Evolutionary conservation across 352 stramenopile species (phyloP).

Genomic region (Phytophthora parvispora): DNA sequence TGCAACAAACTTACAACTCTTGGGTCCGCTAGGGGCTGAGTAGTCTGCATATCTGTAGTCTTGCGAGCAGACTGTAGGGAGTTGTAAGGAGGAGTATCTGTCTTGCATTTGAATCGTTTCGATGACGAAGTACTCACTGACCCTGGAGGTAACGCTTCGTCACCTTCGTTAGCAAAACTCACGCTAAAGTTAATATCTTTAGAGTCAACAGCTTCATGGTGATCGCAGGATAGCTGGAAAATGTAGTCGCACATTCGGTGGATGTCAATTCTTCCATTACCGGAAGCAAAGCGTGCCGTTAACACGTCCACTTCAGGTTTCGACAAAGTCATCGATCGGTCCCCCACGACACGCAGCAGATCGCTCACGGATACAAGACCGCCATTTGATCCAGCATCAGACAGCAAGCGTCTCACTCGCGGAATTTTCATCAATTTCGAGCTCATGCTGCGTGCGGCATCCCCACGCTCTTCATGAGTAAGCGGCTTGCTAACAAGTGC

Average conservation of each 20-base stretch:
- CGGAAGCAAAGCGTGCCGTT: conserved; percentile 28
- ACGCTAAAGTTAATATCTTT: conserved; percentile 29
- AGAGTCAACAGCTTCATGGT: conserved; percentile 12
- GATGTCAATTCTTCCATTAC: conserved; percentile 42
- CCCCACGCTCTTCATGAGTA: conserved; percentile 5
- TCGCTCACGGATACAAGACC: conserved; percentile 27
- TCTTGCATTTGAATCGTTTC: conserved; percentile 1
- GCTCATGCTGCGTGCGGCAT: conserved; percentile 12
- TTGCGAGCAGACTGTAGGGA: conserved; percentile 14
- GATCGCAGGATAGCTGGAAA: conserved; percentile 36
- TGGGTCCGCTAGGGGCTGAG: conserved; percentile 18
- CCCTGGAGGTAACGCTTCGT: conserved; percentile 26
- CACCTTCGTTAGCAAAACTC: conserved; percentile 13
- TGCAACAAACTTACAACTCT: conserved; percentile 59
- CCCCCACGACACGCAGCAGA: conserved; percentile 35
- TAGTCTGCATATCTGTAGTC: conserved; percentile 5
- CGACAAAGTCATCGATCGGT: conserved; percentile 35
- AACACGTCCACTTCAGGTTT: conserved; percentile 46
- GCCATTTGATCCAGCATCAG: conserved; percentile 10
- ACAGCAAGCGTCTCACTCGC: conserved; percentile 28
- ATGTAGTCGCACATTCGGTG: conserved; percentile 49
- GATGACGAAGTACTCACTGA: conserved; percentile 9
- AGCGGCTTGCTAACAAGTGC: conserved; percentile 26
- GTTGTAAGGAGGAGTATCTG: conserved; percentile 3
- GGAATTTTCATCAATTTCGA: conserved; percentile 45